Base-by-base conservation (phyloP, 116 monocot genomes). In the Iris pallida region DNA sequence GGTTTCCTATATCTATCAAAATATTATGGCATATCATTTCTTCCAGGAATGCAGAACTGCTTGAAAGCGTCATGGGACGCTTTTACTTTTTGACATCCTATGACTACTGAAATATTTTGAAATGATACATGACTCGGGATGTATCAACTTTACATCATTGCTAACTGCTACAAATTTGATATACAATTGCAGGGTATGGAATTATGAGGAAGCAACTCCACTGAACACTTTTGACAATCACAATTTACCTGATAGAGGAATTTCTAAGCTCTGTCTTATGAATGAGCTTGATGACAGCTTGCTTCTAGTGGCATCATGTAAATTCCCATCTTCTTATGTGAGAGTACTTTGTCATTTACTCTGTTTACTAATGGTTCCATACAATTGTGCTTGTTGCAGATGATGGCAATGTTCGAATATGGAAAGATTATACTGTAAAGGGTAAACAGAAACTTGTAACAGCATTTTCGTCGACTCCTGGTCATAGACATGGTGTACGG, bases 231-330 rank as follows among this genome's bases (percentile, higher is more conserved):
- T 94, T 65, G 78, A 85, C 63, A 90, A 94, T 49, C 87, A 90
- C 67, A 80, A 83, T 42, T 82, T 75, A 55, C 77, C 88, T 20
- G 90, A 94, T 12, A 85, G 75, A 57, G 94, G 90, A 54, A 76
- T 94, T 54, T 94, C 94, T 7, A 94, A 90, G 68, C 81, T 94
- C 16, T 88, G 90, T 47, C 90, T 94, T 75, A 61, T 94, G 57
- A 94, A 94, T 79, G 94, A 94, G 79, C 90, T 94, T 51, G 85
- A 90, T 71, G 94, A 94, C 57, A 83, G 81, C 57, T 76, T 94
- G 71, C 90, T 94, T 78, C 85, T 94, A 12, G 94, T 83, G 73
- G 88, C 82, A 57, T 94, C 94, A 66, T 74, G 94, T 90, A 85
- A 81, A 74, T 52, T 48, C 44, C 9, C 16, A 14, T 53, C 30